phyloP scores from a whole-genome alignment of 2,329 filamentous ascomycete species.

The Penicillium aurantiogriseum region DNA sequence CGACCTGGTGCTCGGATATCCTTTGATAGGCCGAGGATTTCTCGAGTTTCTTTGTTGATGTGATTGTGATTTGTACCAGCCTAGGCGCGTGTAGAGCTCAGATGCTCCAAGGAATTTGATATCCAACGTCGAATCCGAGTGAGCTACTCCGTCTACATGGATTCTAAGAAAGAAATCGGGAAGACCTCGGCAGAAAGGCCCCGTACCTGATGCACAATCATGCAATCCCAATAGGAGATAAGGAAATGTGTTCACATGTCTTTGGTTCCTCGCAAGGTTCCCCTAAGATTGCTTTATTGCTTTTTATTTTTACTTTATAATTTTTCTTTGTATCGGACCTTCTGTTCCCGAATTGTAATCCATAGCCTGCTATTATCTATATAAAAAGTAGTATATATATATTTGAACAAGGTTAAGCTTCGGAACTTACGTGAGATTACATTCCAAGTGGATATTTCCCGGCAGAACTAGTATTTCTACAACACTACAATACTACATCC shows the following conservation, averaged over 20 bases:
- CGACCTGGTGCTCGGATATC: slow-evolving; percentile 7
- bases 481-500: neutral
- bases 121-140: neutral
- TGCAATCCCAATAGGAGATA: slow-evolving; percentile 2
- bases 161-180: neutral
- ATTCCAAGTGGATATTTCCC: neutral
- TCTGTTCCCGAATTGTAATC: neutral
- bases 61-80: neutral
- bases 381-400: neutral
- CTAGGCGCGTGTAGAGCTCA: neutral
- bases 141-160: neutral
- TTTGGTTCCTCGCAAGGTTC: neutral
- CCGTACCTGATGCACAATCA: slow-evolving; percentile 2
- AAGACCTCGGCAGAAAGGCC: neutral
- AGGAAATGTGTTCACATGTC: neutral
- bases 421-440: neutral
- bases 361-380: neutral
- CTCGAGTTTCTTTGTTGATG: neutral
- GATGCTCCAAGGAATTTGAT: neutral
- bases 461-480: neutral
- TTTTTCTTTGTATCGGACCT: neutral
- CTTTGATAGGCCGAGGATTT: neutral
- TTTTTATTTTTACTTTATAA: neutral
- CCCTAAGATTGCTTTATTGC: neutral
- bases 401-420: neutral